Evolutionary conservation across 2,329 filamentous ascomycete species (phyloP), one percentile per base, ranked within the genome.

Genomic region (Microsporum ferrugineum): DNA sequence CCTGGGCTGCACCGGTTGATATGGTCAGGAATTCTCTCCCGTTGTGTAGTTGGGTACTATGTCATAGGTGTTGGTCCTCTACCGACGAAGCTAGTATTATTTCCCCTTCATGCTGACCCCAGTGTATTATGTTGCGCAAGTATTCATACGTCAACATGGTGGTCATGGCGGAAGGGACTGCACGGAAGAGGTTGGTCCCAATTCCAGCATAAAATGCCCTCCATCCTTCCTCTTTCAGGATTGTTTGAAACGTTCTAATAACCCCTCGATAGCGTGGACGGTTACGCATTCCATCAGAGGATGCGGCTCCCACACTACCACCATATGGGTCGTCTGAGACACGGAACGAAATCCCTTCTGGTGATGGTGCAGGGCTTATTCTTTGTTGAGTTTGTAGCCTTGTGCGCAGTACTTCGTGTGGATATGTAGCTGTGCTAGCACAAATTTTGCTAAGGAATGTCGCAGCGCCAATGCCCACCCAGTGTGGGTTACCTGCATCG

Each of bases 61-160:
- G 34, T 45, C 39, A 57, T 43, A 43, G 17, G 10, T 43, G 59
- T 4, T 57, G 49, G n/a, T 47, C 45, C 33, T 51, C 39, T 27
- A 43, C n/a, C 14, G 58, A n/a, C 14, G 45, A 34, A 29, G 34
- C 36, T 27, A 63, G 34, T 36, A 38, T 41, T 38, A 49, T 36
- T 56, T 66, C 63, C 10, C 80, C 82, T 68, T 84, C 80, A 62
- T 78, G 75, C 68, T 84, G 82, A 60, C 84, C 66, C 60, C 74
- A 76, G 58, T 78, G 77, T 60, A 84, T 77, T 14, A 76, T 71
- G 63, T 81, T 80, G 66, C 80, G 80, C 62, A 87, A 72, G 66
- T 87, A 94, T 76, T 99, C 94, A 71, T 96, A 99, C 10, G 92
- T 97, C 71, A 97, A 80, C 87, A 99, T 95, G 2, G 94, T 99